Percentiles rank a stretch among this genome's conserved stretches.
Evolutionary conservation across 805 yeast species (phyloP).

Genomic region (Kodamaea lidongshanica): DNA sequence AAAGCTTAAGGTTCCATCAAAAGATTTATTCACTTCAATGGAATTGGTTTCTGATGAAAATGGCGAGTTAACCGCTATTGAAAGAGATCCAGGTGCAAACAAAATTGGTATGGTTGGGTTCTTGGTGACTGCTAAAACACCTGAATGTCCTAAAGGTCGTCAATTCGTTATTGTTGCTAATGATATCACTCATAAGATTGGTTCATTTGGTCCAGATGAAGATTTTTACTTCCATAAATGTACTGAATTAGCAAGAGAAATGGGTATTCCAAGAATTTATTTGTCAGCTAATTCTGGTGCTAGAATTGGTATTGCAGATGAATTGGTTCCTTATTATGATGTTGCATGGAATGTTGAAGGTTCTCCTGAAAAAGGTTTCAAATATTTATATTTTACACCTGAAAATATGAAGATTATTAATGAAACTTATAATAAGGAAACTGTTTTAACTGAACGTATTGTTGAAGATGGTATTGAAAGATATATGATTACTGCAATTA

Average conservation of each 20-base stretch:
- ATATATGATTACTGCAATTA: conserved; percentile 71
- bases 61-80: conserved; percentile 76
- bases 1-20: conserved; percentile 57
- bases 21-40: conserved; percentile 67
- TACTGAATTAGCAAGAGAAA: conserved; percentile 82
- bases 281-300: conserved; percentile 99
- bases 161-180: conserved; percentile 89
- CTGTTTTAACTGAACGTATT: conserved; percentile 67
- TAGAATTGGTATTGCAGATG: conserved; percentile 97
- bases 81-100: conserved; percentile 95
- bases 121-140: conserved; percentile 83
- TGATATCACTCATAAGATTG: conserved; percentile 96
- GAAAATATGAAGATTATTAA: conserved; percentile 55
- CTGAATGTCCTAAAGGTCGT: conserved; percentile 96
- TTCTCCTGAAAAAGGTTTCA: conserved; percentile 80
- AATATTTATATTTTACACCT: conserved; percentile 73
- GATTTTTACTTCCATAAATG: conserved; percentile 88
- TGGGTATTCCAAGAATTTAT: conserved; percentile 93
- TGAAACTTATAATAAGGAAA: conserved; percentile 51
- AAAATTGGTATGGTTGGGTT: conserved; percentile 97
- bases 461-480: conserved; percentile 86
- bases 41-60: conserved; percentile 84
- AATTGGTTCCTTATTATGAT: conserved; percentile 78
- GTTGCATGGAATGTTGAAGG: conserved; percentile 86
- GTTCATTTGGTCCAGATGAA: conserved; percentile 97